These are phyloP conservation scores for Cyclotella sp. DNA, from an alignment of 108 stramenopile genomes.

Conservation along the genomic window DNA sequence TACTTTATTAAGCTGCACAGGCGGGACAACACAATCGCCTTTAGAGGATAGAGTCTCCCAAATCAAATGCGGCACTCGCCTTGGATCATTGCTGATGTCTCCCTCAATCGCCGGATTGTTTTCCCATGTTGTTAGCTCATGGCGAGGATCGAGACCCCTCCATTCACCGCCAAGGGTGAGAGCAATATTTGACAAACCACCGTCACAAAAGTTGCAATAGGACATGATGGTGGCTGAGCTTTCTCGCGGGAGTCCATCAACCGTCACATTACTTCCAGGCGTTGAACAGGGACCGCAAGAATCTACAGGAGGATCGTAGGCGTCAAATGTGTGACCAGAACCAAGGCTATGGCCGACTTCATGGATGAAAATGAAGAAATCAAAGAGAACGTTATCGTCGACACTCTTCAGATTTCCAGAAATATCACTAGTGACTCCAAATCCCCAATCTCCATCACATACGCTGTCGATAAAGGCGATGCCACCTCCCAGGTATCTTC, in stretches of 20 bases:
- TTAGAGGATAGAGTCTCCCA: slow-evolving; percentile 30
- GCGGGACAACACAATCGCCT: slow-evolving; percentile 27
- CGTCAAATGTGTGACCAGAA: slow-evolving; percentile 42
- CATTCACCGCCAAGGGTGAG: slow-evolving; percentile 42
- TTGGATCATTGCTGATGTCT: slow-evolving; percentile 34
- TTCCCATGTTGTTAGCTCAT: slow-evolving; percentile 24
- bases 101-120: slow-evolving; percentile 33
- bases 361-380: slow-evolving; percentile 41
- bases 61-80: slow-evolving; percentile 25
- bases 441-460: slow-evolving; percentile 39
- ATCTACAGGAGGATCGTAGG: slow-evolving; percentile 46
- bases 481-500: slow-evolving; percentile 45
- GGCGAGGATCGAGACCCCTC: slow-evolving; percentile 26
- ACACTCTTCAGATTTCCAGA: slow-evolving; percentile 21
- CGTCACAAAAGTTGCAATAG: slow-evolving; percentile 49
- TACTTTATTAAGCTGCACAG: neutral
- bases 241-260: slow-evolving; percentile 27
- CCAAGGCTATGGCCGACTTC: slow-evolving; percentile 41
- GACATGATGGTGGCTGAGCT: slow-evolving; percentile 46
- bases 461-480: slow-evolving; percentile 45
- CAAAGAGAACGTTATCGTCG: slow-evolving; percentile 29
- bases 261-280: slow-evolving; percentile 5
- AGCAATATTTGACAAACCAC: slow-evolving; percentile 37
- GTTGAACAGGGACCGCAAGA: slow-evolving; percentile 24
- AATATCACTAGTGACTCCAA: slow-evolving; percentile 40